Conservation (phyloP, 768 basidiomycete genomes). For the Pluteus cervinus region DNA sequence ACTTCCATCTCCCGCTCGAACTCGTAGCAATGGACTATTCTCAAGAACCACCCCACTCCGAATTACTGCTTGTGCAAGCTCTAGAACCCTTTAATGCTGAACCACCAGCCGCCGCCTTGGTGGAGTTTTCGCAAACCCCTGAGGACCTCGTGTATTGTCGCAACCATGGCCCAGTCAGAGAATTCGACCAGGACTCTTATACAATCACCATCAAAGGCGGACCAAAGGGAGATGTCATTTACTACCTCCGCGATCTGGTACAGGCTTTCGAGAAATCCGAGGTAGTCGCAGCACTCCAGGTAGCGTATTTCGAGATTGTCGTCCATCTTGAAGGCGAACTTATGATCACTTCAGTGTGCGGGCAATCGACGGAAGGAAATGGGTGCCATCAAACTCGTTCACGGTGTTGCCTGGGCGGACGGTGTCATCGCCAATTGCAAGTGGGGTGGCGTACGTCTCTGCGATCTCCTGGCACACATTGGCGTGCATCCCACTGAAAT, state of each 20-base stretch:
- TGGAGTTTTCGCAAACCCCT: slow-evolving; percentile 57
- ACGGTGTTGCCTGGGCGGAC: slow-evolving; percentile 59
- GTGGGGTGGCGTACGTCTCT: slow-evolving; percentile 58
- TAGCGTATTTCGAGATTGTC: slow-evolving; percentile 15
- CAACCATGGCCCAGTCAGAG: slow-evolving; percentile 60
- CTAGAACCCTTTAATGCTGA: slow-evolving; percentile 66
- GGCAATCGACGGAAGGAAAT: slow-evolving; percentile 66
- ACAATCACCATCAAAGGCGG: slow-evolving; percentile 31
- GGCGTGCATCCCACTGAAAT: slow-evolving; percentile 29
- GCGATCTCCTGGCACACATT: slow-evolving; percentile 45
- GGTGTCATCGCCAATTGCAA: slow-evolving; percentile 66
- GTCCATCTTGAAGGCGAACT: background rate
- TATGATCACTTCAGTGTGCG: slow-evolving; percentile 38
- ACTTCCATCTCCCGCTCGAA: no score
- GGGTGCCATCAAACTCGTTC: slow-evolving; percentile 49
- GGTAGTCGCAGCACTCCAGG: slow-evolving; percentile 54
- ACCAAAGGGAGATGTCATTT: slow-evolving; percentile 21
- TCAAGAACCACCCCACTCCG: slow-evolving; percentile 43
- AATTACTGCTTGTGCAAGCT: slow-evolving; percentile 37
- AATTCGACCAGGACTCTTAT: slow-evolving; percentile 42
- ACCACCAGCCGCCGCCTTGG: slow-evolving; percentile 46
- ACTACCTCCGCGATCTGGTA: slow-evolving; percentile 35
- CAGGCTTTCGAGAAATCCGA: slow-evolving; percentile 30
- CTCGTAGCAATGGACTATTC: slow-evolving; percentile 45
- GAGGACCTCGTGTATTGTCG: slow-evolving; percentile 62